A percentile compares a stretch with the other conserved stretches of the same genome.
phyloP scores from a whole-genome alignment of 169 alveolate genomes.

The Eimeria acervulina region DNA sequence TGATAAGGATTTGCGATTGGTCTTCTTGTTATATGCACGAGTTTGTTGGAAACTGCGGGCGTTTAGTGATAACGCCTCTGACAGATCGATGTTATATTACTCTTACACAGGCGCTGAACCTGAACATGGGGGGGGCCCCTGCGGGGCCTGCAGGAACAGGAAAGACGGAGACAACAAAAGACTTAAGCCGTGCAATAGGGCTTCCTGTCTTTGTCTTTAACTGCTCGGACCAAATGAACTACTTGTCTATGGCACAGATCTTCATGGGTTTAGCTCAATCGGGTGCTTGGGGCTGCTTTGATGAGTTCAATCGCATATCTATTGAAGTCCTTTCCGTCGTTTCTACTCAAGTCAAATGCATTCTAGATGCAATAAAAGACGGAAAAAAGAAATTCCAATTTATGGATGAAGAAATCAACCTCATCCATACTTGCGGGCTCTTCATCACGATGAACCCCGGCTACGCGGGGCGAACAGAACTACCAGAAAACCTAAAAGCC shows the following conservation, averaged over 20 bases:
- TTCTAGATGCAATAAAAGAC: constrained; percentile 55
- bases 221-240: constrained; percentile 97
- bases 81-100: constrained; percentile 98
- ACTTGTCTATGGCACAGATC: constrained; percentile 97
- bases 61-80: constrained; percentile 96
- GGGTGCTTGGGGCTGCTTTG: constrained; percentile 98
- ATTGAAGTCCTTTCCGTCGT: constrained; percentile 96
- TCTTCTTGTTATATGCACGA: constrained; percentile 96
- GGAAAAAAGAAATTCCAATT: constrained; percentile 73
- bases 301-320: constrained; percentile 96
- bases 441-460: constrained; percentile 98
- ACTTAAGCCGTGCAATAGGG: constrained; percentile 96
- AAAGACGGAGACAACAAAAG: constrained; percentile 97
- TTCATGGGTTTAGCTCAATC: constrained; percentile 95
- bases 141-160: constrained; percentile 99
- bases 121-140: constrained; percentile 97
- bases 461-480: constrained; percentile 96
- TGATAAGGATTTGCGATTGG: constrained; percentile 96
- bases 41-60: constrained; percentile 97
- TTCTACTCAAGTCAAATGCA: constrained; percentile 91
- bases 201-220: constrained; percentile 96
- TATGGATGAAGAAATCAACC: constrained; percentile 88
- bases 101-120: constrained; percentile 95
- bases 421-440: constrained; percentile 92
- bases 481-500: constrained; percentile 96